Percentiles rank a stretch among this genome's conserved stretches.
phyloP scores from a whole-genome alignment of 306 rosid species.

The Vigna nakashimae region DNA sequence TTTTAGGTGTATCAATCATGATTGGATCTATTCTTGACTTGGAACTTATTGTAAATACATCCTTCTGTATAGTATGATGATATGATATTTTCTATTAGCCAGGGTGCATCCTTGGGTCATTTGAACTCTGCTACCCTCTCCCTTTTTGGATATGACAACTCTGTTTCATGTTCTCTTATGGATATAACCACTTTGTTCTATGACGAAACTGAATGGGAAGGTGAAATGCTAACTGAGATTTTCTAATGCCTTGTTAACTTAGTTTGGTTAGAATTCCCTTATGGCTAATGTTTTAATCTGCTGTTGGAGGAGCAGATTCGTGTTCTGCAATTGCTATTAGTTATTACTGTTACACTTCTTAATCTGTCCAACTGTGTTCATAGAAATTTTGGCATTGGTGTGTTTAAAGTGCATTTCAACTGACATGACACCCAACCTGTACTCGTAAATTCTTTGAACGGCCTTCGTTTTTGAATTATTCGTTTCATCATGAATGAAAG shows the following conservation, averaged over 20 bases:
- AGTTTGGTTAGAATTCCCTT: not conserved
- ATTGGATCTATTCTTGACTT: slow-evolving; percentile 18
- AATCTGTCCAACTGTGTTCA: not conserved
- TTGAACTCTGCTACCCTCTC: not conserved
- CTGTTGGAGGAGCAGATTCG: not conserved
- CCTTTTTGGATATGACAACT: not conserved
- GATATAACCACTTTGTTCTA: too few species aligned
- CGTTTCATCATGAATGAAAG: too few species aligned
- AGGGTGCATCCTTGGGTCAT: slow-evolving; percentile 1
- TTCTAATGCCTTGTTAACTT: not conserved
- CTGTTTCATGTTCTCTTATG: not conserved
- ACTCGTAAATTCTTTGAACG: not conserved
- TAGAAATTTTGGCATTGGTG: not conserved
- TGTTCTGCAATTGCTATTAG: not conserved
- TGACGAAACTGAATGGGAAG: not conserved
- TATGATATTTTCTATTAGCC: slow-evolving; percentile 28
- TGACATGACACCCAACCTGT: not conserved
- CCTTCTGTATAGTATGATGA: slow-evolving; percentile 1
- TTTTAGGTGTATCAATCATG: slow-evolving; percentile 11
- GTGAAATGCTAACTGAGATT: not conserved
- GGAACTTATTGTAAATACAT: slow-evolving; percentile 37
- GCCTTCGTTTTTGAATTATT: not conserved
- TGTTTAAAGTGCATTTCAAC: not conserved
- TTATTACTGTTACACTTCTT: not conserved
- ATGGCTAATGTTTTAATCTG: not conserved